Conservation (phyloP, 768 basidiomycete genomes). For the Daedalea quercina region DNA sequence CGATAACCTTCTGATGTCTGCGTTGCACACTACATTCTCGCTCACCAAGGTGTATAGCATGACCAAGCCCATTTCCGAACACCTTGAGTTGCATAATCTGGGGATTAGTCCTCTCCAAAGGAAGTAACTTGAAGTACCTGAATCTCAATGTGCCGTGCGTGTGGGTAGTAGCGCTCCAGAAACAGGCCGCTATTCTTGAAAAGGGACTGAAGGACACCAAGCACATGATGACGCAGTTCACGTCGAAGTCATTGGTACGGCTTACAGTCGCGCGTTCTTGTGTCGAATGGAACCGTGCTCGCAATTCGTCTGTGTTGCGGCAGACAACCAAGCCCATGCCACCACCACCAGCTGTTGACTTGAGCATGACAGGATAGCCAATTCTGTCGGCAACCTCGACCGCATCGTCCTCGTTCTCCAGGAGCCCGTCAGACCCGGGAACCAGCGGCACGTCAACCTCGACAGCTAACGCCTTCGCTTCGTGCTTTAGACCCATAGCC, state of each 20-base stretch:
- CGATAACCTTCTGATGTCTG: slow-evolving; percentile 67
- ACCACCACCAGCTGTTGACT: slow-evolving; percentile 64
- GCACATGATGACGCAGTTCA: not conserved
- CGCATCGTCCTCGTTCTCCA: slow-evolving; percentile 35
- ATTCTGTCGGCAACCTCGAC: slow-evolving; percentile 31
- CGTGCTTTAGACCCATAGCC: slow-evolving; percentile 58
- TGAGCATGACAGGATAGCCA: slow-evolving; percentile 59
- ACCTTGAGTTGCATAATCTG: slow-evolving; percentile 30
- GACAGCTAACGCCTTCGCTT: slow-evolving; percentile 39
- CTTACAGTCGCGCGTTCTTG: slow-evolving; percentile 40
- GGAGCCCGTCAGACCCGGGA: slow-evolving; percentile 48
- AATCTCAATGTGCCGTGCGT: slow-evolving; percentile 59
- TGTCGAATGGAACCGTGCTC: slow-evolving; percentile 28
- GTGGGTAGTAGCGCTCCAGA: slow-evolving; percentile 50
- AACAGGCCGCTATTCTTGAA: slow-evolving; percentile 50
- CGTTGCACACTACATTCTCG: slow-evolving; percentile 67
- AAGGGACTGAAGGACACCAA: slow-evolving; percentile 11
- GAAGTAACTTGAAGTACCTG: slow-evolving; percentile 32
- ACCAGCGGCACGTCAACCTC: slow-evolving; percentile 47
- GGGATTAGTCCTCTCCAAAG: not conserved
- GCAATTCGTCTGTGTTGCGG: slow-evolving; percentile 31
- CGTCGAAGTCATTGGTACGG: not conserved
- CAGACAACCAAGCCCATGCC: slow-evolving; percentile 64
- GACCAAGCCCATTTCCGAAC: slow-evolving; percentile 56
- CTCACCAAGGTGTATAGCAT: slow-evolving; percentile 59